A percentile compares a stretch with the other conserved stretches of the same genome.
These are phyloP conservation scores for Crinitomyces ghanaensis DNA, from an alignment of 805 yeast genomes.

Conservation along the genomic window DNA sequence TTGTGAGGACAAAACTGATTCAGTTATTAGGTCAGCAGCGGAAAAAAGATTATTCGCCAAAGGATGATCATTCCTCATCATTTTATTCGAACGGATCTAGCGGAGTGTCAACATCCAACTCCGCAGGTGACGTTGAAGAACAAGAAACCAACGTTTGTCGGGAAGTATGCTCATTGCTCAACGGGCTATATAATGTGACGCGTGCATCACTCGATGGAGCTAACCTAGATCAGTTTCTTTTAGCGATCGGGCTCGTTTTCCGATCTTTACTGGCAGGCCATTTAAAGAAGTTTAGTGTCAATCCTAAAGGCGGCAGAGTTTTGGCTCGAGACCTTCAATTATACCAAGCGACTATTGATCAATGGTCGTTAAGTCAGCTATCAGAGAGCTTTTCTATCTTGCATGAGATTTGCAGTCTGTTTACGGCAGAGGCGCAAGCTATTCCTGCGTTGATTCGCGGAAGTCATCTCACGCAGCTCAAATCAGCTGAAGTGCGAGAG, in stretches of 20 bases:
- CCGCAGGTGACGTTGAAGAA: too few relatives aligned
- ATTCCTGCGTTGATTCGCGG: constrained; percentile 69
- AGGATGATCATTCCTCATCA: too few relatives aligned
- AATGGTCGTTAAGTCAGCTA: constrained; percentile 52
- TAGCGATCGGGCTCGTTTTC: constrained; percentile 46
- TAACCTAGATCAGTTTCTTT: constrained; percentile 41
- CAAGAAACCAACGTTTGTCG: constrained; percentile 52
- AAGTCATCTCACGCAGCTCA: constrained; percentile 51
- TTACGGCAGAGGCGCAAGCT: constrained; percentile 69
- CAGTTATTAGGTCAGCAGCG: constrained; percentile 53
- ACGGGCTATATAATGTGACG: constrained; percentile 32
- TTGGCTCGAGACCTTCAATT: constrained; percentile 74
- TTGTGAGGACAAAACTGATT: constrained; percentile 41
- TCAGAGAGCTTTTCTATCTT: constrained; percentile 56
- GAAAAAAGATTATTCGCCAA: constrained; percentile 54
- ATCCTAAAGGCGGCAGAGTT: constrained; percentile 70
- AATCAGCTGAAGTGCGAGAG: constrained; percentile 39
- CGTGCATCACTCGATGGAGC: constrained; percentile 30
- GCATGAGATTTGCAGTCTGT: constrained; percentile 73
- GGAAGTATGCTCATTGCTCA: constrained; percentile 44
- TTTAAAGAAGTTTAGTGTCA: constrained; percentile 63
- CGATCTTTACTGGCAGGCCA: constrained; percentile 55
- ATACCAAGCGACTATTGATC: constrained; percentile 56
- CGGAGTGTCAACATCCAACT: too few relatives aligned
- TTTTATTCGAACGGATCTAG: too few relatives aligned